A percentile compares a stretch with the other conserved stretches of the same genome.
Evolutionary conservation across 768 basidiomycete species (phyloP).

Genomic region (Cyathus striatus): DNA sequence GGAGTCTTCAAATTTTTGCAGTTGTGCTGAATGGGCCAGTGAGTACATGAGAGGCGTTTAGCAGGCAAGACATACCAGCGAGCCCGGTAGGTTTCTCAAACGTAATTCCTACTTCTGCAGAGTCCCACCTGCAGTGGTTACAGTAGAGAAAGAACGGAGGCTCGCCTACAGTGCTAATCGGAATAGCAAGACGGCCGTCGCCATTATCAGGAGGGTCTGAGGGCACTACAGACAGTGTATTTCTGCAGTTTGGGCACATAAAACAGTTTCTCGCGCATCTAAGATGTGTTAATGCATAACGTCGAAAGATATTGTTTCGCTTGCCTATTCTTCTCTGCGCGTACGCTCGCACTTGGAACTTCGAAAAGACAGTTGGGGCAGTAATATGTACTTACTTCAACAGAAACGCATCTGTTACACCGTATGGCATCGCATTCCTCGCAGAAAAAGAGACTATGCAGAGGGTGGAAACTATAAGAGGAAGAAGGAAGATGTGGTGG

Average conservation of each 20-base stretch:
- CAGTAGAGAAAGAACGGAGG: conserved; percentile 91
- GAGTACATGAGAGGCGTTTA: neutral
- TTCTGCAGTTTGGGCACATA: conserved; percentile 88
- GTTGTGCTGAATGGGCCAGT: conserved; percentile 58
- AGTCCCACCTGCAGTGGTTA: conserved; percentile 93
- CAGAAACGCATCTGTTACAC: conserved; percentile 86
- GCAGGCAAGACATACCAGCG: conserved; percentile 54
- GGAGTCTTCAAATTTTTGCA: conserved; percentile 87
- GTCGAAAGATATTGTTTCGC: conserved; percentile 4
- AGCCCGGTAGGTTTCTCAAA: conserved; percentile 97
- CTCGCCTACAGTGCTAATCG: conserved; percentile 63
- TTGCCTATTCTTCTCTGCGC: conserved; percentile 95
- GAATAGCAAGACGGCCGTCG: conserved; percentile 48
- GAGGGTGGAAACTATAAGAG: conserved; percentile 73
- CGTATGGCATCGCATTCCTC: conserved; percentile 97
- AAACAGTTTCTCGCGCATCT: conserved; percentile 99
- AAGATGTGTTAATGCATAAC: conserved; percentile 7
- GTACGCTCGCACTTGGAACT: conserved; percentile 96
- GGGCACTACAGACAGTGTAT: conserved; percentile 87
- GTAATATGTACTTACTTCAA: conserved; percentile 96
- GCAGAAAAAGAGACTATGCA: conserved; percentile 90
- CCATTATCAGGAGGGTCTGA: conserved; percentile 73
- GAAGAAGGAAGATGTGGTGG: conserved; percentile 77
- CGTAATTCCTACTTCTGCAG: conserved; percentile 82
- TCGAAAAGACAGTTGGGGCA: conserved; percentile 99